These are phyloP conservation scores for Solanum pennellii DNA, from an alignment of 257 asterid genomes.

Conservation along the genomic window DNA sequence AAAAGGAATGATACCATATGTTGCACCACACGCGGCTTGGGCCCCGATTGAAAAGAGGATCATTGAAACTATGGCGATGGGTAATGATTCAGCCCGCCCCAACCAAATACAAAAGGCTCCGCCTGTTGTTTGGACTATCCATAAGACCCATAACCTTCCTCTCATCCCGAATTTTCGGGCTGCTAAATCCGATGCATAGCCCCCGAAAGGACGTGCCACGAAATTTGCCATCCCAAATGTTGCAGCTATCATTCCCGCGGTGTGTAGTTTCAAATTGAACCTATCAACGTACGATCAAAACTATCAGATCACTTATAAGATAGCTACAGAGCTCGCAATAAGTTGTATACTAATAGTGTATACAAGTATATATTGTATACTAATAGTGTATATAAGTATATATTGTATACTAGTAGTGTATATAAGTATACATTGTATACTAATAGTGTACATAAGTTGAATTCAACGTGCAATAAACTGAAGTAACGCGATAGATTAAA, in stretches of 20 bases:
- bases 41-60: slow-evolving; percentile 33
- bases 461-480: background rate
- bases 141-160: slow-evolving; percentile 36
- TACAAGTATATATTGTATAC: background rate
- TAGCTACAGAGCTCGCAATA: background rate
- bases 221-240: slow-evolving; percentile 37
- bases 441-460: background rate
- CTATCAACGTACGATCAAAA: background rate
- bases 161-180: slow-evolving; percentile 33
- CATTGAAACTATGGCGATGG: slow-evolving; percentile 21
- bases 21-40: slow-evolving; percentile 31
- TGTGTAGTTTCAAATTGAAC: slow-evolving; percentile 24
- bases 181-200: slow-evolving; percentile 20
- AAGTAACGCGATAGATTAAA: background rate
- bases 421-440: background rate
- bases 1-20: slow-evolving; percentile 26
- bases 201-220: slow-evolving; percentile 30
- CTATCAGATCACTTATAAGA: background rate
- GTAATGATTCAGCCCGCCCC: slow-evolving; percentile 21
- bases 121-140: slow-evolving; percentile 34
- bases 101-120: slow-evolving; percentile 30
- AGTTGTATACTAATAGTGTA: background rate
- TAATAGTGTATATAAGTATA: no score
- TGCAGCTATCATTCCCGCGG: slow-evolving; percentile 37
- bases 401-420: no score